Evolutionary conservation across 768 basidiomycete genomes (phyloP), one percentile per base, ranked within the genome.

Genomic region (Chalciporus piperatus): DNA sequence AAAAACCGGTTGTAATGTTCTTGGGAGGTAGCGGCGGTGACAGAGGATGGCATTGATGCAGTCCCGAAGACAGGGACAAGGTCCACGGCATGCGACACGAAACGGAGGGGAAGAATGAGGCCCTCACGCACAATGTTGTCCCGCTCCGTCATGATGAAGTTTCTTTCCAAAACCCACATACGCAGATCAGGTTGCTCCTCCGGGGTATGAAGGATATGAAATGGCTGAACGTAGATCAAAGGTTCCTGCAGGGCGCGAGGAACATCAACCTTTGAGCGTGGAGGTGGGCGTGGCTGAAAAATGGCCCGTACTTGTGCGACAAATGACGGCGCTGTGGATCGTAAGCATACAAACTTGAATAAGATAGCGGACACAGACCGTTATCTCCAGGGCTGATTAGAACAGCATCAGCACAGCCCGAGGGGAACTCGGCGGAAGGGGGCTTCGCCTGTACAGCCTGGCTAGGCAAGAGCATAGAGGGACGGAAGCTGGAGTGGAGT

Each of bases 391-490:
- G 27, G 9, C 6, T 27, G 6, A 39, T 9, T 9, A 39, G 38
- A 27, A 58, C 64, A 4, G 55, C 28, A 39, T 67, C 61, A 48
- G 45, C 62, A 9, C 42, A 35, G n/a, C 4, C 67, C 64, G 43
- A 44, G 46, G 1, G 56, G 61, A 58, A 60, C n/a, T 55, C 48
- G 12, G 23, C 22, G 12, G 48, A 50, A 12, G 58, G 58, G 9
- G 65, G 66, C 4, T 13, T 41, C 6, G 59, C 63, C 35, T 62
- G 60, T 16, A 70, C 37, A 4, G 53, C 61, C 44, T 60, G 47
- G 13, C 59, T 45, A 16, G 60, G 54, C n/a, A 62, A 19, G 22
- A 61, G 40, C 6, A 48, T 48, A 32, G 62, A 47, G 3, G 61
- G 54, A 14, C 45, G 30, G 23, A 63, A 59, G 23, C 58, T 61